These are phyloP conservation scores for Diaporthe eres DNA, from an alignment of 2,329 filamentous ascomycete species.

Conservation along the genomic window DNA sequence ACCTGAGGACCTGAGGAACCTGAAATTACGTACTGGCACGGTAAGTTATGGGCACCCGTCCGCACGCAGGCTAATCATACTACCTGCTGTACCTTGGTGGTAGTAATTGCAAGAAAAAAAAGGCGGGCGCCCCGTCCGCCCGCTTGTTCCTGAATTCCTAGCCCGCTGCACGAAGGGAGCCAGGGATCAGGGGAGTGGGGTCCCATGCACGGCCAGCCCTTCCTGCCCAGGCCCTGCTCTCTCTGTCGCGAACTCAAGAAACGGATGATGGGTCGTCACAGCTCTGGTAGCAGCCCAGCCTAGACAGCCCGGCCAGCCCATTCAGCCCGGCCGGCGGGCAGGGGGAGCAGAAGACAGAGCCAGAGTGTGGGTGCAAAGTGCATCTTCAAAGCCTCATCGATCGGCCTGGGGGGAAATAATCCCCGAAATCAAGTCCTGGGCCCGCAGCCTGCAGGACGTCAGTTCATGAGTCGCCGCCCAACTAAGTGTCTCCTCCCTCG, in stretches of 20 bases:
- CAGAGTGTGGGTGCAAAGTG: not conserved
- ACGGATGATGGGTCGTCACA: not conserved
- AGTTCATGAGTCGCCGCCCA: slow-evolving; percentile 26
- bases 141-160: slow-evolving; percentile 35
- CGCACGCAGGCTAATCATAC: slow-evolving; percentile 13
- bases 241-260: not conserved
- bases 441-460: slow-evolving; percentile 10
- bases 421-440: slow-evolving; percentile 23
- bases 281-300: slow-evolving; percentile 17
- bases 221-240: not conserved
- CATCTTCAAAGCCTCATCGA: slow-evolving; percentile 28
- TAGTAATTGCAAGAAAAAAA: slow-evolving; percentile 3
- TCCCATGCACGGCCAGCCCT: slow-evolving; percentile 14
- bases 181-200: slow-evolving; percentile 36
- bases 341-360: not conserved
- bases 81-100: not conserved
- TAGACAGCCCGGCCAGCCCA: not conserved
- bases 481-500: slow-evolving; percentile 6
- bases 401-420: slow-evolving; percentile 22
- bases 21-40: slow-evolving; percentile 28
- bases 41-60: slow-evolving; percentile 12
- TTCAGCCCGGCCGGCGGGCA: not conserved
- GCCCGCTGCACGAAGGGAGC: slow-evolving; percentile 34
- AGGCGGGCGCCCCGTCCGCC: slow-evolving; percentile 28
- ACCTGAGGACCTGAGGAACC: not conserved